Percentiles rank a stretch among this genome's conserved stretches.
phyloP scores from a whole-genome alignment of 208 protist species.

The Wallacemonas rigidus region DNA sequence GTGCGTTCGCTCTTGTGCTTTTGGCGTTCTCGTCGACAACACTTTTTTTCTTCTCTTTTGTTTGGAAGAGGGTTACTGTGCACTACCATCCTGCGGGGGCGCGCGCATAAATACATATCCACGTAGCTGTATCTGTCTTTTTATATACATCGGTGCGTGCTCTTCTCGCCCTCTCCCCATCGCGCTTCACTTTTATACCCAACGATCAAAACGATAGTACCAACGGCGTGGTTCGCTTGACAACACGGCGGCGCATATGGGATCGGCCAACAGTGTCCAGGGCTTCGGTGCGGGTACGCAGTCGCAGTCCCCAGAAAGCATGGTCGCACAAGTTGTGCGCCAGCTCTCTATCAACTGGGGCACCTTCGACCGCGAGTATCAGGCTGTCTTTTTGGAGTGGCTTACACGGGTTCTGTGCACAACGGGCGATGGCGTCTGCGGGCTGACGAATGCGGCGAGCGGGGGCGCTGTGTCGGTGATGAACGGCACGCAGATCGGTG shows the following conservation, averaged over 20 bases:
- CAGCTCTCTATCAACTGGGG: slow-evolving; percentile 18
- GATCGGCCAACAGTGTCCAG: background rate
- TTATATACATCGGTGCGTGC: too few relatives aligned
- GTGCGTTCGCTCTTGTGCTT: too few relatives aligned
- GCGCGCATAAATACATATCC: too few relatives aligned
- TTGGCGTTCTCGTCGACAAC: too few relatives aligned
- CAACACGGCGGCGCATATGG: background rate
- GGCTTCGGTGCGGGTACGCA: background rate
- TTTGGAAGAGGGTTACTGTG: too few relatives aligned
- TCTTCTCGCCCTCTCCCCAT: too few relatives aligned
- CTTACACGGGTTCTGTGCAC: background rate
- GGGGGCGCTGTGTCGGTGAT: background rate
- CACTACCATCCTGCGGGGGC: too few relatives aligned
- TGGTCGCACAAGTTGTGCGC: background rate
- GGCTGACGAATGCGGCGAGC: background rate
- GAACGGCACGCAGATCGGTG: background rate
- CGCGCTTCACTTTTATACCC: too few relatives aligned
- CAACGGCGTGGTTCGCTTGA: too few relatives aligned
- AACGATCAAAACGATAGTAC: too few relatives aligned
- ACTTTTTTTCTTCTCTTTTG: too few relatives aligned
- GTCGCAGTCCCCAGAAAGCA: background rate
- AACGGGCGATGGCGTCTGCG: background rate
- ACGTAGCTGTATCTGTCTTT: too few relatives aligned
- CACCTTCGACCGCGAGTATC: slow-evolving; percentile 10
- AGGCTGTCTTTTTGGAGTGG: background rate